These are phyloP conservation scores for Wickerhamiella slavikovae DNA, from an alignment of 805 yeast species.

Conservation along the genomic window DNA sequence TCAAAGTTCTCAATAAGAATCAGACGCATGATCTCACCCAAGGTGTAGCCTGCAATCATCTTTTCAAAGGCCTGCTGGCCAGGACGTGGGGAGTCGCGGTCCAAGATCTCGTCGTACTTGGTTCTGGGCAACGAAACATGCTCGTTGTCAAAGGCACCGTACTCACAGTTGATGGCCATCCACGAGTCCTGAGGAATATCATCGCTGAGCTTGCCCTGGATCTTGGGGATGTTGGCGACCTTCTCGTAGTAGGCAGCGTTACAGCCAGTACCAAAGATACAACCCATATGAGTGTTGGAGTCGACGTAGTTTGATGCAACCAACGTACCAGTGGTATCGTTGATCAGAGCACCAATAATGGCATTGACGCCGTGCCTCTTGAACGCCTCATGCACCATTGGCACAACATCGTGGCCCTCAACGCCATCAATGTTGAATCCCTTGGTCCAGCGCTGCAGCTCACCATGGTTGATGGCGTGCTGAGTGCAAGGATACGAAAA, in stretches of 20 bases:
- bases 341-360: conserved; percentile 75
- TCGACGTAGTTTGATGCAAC: conserved; percentile 91
- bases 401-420: conserved; percentile 87
- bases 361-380: conserved; percentile 49
- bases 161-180: conserved; percentile 96
- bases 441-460: conserved; percentile 91
- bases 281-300: conserved; percentile 76
- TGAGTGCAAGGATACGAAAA: conserved; percentile 73
- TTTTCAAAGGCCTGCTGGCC: conserved; percentile 91
- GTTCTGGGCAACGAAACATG: conserved; percentile 72
- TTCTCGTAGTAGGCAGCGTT: conserved; percentile 89
- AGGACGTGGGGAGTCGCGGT: conserved; percentile 80
- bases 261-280: conserved; percentile 93
- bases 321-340: conserved; percentile 93
- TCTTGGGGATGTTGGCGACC: conserved; percentile 54
- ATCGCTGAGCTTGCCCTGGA: conserved; percentile 43
- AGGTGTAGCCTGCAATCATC: conserved; percentile 91
- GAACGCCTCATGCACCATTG: conserved; percentile 66
- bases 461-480: conserved; percentile 61
- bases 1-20: conserved; percentile 50
- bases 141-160: conserved; percentile 94
- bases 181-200: conserved; percentile 45
- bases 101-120: conserved; percentile 64
- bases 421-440: conserved; percentile 88
- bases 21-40: conserved; percentile 80